phyloP scores from a whole-genome alignment of 176 grass and related monocot genomes.

The Raddia guianensis region DNA sequence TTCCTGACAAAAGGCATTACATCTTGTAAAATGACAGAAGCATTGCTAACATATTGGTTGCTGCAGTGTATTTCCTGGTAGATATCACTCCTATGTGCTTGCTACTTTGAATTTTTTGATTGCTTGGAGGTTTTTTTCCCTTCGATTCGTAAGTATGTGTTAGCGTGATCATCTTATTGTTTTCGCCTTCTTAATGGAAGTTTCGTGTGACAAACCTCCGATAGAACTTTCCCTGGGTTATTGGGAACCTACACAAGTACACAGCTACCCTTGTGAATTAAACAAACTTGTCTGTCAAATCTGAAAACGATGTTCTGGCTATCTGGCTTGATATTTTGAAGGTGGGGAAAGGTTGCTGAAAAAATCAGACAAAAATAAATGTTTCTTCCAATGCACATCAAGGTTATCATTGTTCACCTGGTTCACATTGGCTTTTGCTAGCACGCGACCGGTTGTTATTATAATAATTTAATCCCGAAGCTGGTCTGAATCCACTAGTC shows the following conservation, averaged over 20 bases:
- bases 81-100: slow-evolving; percentile 12
- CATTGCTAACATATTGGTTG: neutral
- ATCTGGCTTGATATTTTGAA: slow-evolving; percentile 1
- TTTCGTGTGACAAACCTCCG: neutral
- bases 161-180: neutral
- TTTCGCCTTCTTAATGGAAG: neutral
- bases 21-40: slow-evolving; percentile 10
- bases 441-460: neutral
- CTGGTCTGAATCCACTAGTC: neutral
- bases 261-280: neutral
- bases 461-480: neutral
- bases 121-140: slow-evolving; percentile 2
- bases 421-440: neutral
- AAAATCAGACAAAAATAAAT: slow-evolving; percentile 19
- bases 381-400: neutral
- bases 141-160: neutral
- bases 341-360: slow-evolving; percentile 1
- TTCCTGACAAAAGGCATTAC: slow-evolving; percentile 30
- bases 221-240: slow-evolving; percentile 24
- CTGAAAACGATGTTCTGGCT: neutral
- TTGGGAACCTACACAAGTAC: neutral
- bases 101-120: neutral
- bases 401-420: neutral
- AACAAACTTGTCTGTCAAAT: slow-evolving; percentile 22
- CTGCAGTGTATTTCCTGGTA: slow-evolving; percentile 26